Conservation (phyloP, 1,284 basidiomycete species). For the Erythrobasidium hasegawianum region DNA sequence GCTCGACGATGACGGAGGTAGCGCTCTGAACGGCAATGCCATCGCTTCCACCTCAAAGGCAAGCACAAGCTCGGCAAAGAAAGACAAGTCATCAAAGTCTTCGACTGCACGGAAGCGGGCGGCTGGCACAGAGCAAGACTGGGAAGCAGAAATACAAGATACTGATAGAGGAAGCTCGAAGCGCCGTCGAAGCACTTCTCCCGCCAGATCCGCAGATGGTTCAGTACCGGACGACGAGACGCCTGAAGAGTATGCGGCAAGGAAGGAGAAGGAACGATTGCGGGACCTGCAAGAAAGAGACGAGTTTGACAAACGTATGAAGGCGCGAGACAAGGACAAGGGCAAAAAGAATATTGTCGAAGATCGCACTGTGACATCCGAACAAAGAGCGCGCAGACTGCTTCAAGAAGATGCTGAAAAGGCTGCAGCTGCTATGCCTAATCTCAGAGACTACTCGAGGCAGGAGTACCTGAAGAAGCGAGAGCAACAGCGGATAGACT, state of each 20-base stretch:
- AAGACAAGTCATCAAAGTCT: constrained; percentile 35
- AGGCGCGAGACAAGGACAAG: constrained; percentile 73
- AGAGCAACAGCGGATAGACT: constrained; percentile 90
- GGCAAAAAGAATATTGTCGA: constrained; percentile 85
- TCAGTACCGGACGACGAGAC: constrained; percentile 14
- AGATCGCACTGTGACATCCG: constrained; percentile 72
- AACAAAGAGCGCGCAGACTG: constrained; percentile 72
- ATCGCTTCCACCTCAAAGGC: constrained; percentile 57
- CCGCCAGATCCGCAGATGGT: constrained; percentile 2
- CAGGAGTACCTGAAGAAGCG: constrained; percentile 95
- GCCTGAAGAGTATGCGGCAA: constrained; percentile 52
- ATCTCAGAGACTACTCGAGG: constrained; percentile 75
- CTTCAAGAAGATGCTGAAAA: constrained; percentile 81
- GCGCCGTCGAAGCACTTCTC: constrained; percentile 39
- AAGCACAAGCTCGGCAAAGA: constrained; percentile 52
- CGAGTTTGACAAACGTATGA: constrained; percentile 84
- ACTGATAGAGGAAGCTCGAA: constrained; percentile 49
- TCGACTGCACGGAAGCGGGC: constrained; percentile 36
- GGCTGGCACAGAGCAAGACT: constrained; percentile 62
- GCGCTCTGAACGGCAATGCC: constrained; percentile 22
- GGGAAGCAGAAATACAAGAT: constrained; percentile 73
- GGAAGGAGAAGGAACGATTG: constrained; percentile 68
- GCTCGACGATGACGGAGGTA: constrained; percentile 63
- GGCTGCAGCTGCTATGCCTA: constrained; percentile 72
- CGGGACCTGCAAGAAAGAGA: constrained; percentile 83